Conservation (phyloP, 2,329 filamentous ascomycete species). For the Aspergillus ochraceoroseus region DNA sequence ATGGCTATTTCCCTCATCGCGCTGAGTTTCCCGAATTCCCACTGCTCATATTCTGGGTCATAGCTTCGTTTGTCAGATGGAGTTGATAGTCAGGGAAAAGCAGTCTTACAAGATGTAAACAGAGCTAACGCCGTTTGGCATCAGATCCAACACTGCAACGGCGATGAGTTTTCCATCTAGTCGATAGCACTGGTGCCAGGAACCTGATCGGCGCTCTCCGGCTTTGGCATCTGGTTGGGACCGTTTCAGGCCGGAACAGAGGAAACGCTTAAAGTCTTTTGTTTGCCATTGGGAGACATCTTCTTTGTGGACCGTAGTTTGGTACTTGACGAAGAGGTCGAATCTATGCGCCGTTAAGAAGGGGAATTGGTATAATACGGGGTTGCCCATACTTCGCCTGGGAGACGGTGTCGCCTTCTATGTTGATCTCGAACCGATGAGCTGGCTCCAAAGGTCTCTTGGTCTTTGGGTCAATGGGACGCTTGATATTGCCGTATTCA, state of each 20-base stretch:
- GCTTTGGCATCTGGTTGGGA: slow-evolving; percentile 34
- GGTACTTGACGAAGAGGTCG: slow-evolving; percentile 46
- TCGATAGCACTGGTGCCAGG: slow-evolving; percentile 50
- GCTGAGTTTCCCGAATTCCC: slow-evolving; percentile 60
- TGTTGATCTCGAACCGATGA: slow-evolving; percentile 46
- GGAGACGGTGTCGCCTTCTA: slow-evolving; percentile 47
- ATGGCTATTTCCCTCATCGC: slow-evolving; percentile 57
- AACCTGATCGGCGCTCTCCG: slow-evolving; percentile 44
- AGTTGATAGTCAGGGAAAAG: too few relatives aligned
- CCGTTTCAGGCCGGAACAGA: slow-evolving; percentile 45
- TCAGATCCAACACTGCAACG: slow-evolving; percentile 46
- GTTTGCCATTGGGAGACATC: slow-evolving; percentile 42
- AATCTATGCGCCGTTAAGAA: slow-evolving; percentile 31
- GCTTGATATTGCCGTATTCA: slow-evolving; percentile 44
- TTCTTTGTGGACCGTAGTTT: slow-evolving; percentile 45
- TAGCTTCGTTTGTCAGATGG: slow-evolving; percentile 41
- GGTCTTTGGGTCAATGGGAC: slow-evolving; percentile 43
- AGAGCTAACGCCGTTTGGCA: slow-evolving; percentile 47
- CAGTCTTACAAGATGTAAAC: slow-evolving; percentile 47
- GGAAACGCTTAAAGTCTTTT: slow-evolving; percentile 45
- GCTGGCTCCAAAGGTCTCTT: slow-evolving; percentile 46
- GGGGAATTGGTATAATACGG: too few relatives aligned
- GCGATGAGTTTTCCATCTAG: slow-evolving; percentile 48
- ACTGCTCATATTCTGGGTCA: slow-evolving; percentile 56
- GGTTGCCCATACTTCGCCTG: slow-evolving; percentile 46